A percentile compares a stretch with the other conserved stretches of the same genome.
Conservation (phyloP, 768 basidiomycete species). For the Daedalea quercina region DNA sequence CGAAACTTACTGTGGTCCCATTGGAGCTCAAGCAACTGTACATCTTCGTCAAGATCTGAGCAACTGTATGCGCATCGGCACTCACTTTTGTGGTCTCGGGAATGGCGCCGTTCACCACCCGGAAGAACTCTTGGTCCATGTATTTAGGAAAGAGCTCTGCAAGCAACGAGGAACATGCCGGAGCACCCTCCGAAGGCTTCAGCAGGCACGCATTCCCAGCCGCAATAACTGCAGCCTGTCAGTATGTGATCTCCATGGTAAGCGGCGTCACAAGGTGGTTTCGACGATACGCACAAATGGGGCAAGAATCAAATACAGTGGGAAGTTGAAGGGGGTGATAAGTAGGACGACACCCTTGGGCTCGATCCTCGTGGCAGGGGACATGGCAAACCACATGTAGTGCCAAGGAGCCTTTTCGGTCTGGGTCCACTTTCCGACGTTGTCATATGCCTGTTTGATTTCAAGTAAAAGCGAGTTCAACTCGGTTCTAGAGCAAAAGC, state of each 20-base stretch:
- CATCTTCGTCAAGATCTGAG: no score
- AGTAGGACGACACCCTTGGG: slow-evolving; percentile 70
- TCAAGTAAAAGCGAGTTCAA: slow-evolving; percentile 44
- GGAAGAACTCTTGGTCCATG: slow-evolving; percentile 55
- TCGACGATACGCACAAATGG: slow-evolving; percentile 42
- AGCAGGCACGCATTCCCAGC: slow-evolving; percentile 66
- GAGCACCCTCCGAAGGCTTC: slow-evolving; percentile 70
- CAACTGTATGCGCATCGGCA: background rate
- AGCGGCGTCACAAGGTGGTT: background rate
- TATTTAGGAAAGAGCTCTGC: slow-evolving; percentile 69
- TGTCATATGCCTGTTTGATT: slow-evolving; percentile 45
- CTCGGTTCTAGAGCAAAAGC: slow-evolving; percentile 43
- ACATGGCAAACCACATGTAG: slow-evolving; percentile 51
- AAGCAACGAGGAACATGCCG: slow-evolving; percentile 49
- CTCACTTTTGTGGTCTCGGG: slow-evolving; percentile 53
- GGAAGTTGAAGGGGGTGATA: slow-evolving; percentile 74
- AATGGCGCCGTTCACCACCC: slow-evolving; percentile 64
- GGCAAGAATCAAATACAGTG: slow-evolving; percentile 48
- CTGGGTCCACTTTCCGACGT: slow-evolving; percentile 69
- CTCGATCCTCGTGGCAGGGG: slow-evolving; percentile 61
- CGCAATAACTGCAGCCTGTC: slow-evolving; percentile 54
- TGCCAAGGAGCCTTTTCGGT: slow-evolving; percentile 51
- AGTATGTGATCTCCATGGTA: background rate
- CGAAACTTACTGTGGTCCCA: slow-evolving; percentile 51
- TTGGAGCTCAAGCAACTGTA: slow-evolving; percentile 56